A percentile compares a stretch with the other conserved stretches of the same genome.
Evolutionary conservation across 768 basidiomycete genomes (phyloP).

Genomic region (Hemileccinum impolitum): DNA sequence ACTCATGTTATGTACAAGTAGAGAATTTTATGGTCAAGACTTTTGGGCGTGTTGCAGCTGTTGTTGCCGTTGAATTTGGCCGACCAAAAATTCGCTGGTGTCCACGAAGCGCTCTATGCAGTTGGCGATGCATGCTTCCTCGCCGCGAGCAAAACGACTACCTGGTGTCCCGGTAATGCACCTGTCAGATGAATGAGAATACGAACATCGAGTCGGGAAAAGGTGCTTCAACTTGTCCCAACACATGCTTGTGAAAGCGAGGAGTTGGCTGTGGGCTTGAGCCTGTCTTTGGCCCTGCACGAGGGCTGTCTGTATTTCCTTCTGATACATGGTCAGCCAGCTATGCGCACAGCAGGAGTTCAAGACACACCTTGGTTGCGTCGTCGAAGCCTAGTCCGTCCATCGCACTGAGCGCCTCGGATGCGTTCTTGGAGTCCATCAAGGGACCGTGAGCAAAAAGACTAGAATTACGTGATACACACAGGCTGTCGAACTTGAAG

Average conservation of each 20-base stretch:
- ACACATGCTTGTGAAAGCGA: constrained; percentile 77
- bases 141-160: constrained; percentile 71
- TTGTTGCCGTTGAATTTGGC: constrained; percentile 51
- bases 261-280: constrained; percentile 71
- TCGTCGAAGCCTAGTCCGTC: constrained; percentile 58
- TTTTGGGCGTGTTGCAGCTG: constrained; percentile 42
- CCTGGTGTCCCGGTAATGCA: constrained; percentile 80
- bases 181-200: constrained; percentile 39
- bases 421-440: constrained; percentile 26
- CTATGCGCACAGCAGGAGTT: neutral
- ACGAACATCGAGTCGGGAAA: neutral
- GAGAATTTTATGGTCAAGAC: neutral
- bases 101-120: constrained; percentile 94
- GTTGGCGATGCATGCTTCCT: constrained; percentile 80
- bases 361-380: constrained; percentile 58
- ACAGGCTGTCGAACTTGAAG: neutral
- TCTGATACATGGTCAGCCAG: constrained; percentile 42
- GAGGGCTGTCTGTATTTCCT: constrained; percentile 76
- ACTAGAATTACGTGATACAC: constrained; percentile 20
- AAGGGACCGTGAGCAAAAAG: constrained; percentile 25
- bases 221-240: constrained; percentile 79
- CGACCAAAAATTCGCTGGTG: constrained; percentile 77
- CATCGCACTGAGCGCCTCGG: constrained; percentile 34
- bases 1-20: constrained; percentile 8
- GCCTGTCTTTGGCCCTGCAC: constrained; percentile 81